Conservation (phyloP, 768 basidiomycete species). For the Floccularia luteovirens region DNA sequence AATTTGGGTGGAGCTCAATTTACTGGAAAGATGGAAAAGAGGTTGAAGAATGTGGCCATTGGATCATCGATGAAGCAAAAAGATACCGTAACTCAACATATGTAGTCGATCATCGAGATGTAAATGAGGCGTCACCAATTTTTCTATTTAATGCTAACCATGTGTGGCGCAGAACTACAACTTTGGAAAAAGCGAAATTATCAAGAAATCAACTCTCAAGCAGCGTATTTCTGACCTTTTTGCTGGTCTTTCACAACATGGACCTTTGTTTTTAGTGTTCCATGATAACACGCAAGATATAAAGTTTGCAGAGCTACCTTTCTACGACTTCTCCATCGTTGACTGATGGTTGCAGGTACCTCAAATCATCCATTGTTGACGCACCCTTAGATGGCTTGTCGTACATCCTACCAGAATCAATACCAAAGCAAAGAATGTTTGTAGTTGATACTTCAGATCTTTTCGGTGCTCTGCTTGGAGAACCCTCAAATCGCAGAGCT, state of each 20-base stretch:
- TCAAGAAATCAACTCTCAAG: constrained; percentile 47
- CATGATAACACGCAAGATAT: constrained; percentile 76
- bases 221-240: constrained; percentile 41
- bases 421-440: constrained; percentile 47
- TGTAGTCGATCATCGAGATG: constrained; percentile 56
- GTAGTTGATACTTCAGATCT: constrained; percentile 70
- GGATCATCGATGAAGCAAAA: constrained; percentile 57
- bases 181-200: constrained; percentile 54
- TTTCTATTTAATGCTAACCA: background rate
- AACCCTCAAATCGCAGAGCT: constrained; percentile 39
- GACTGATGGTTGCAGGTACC: constrained; percentile 32
- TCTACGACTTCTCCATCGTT: background rate
- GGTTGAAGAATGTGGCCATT: constrained; percentile 45
- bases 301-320: constrained; percentile 36
- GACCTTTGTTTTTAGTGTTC: constrained; percentile 73
- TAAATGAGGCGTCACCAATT: too few relatives aligned
- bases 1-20: constrained; percentile 71
- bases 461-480: constrained; percentile 69
- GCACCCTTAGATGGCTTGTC: constrained; percentile 45
- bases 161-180: constrained; percentile 45
- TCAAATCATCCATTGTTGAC: constrained; percentile 40
- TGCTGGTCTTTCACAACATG: constrained; percentile 24
- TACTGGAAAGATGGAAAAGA: constrained; percentile 46
- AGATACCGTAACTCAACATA: constrained; percentile 53
- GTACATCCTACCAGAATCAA: constrained; percentile 49